A percentile compares a stretch with the other conserved stretches of the same genome.
Evolutionary conservation across 306 rosid genomes (phyloP).

Genomic region (Datisca glomerata): DNA sequence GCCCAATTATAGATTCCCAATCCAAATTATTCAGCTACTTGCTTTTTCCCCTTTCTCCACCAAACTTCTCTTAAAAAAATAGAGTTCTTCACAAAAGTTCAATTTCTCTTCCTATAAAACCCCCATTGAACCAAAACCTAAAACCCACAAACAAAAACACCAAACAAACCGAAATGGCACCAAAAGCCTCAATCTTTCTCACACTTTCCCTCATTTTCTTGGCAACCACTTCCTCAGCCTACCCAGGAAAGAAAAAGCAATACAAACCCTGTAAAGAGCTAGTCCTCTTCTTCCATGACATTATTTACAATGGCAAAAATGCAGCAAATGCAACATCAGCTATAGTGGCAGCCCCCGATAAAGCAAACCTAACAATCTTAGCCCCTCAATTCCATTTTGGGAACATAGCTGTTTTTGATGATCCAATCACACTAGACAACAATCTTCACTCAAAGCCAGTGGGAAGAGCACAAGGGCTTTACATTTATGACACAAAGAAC

Average conservation of each 20-base stretch:
- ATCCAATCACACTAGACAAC: slow-evolving; percentile 64
- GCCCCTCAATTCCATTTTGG: slow-evolving; percentile 46
- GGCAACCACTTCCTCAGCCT: slow-evolving; percentile 23
- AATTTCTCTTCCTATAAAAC: too few species aligned
- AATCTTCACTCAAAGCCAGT: slow-evolving; percentile 54
- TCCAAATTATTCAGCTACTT: too few species aligned
- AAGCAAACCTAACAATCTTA: slow-evolving; percentile 42
- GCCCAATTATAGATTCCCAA: too few species aligned
- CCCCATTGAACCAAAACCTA: too few species aligned
- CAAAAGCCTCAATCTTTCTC: slow-evolving; percentile 9
- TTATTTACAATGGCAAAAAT: slow-evolving; percentile 52
- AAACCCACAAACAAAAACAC: too few species aligned
- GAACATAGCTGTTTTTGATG: slow-evolving; percentile 52
- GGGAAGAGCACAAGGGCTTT: slow-evolving; percentile 75
- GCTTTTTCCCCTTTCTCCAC: too few species aligned
- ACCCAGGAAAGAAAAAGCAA: slow-evolving; percentile 14
- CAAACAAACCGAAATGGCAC: slow-evolving; percentile 33
- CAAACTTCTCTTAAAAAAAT: too few species aligned
- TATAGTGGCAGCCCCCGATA: slow-evolving; percentile 57
- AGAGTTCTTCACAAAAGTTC: too few species aligned
- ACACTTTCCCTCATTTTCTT: slow-evolving; percentile 12
- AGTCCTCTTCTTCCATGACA: slow-evolving; percentile 52
- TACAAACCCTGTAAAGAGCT: slow-evolving; percentile 45
- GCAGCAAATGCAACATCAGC: slow-evolving; percentile 58
- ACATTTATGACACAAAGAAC: slow-evolving; percentile 48